phyloP scores from a whole-genome alignment of 306 rosid genomes.

The Purshia tridentata region DNA sequence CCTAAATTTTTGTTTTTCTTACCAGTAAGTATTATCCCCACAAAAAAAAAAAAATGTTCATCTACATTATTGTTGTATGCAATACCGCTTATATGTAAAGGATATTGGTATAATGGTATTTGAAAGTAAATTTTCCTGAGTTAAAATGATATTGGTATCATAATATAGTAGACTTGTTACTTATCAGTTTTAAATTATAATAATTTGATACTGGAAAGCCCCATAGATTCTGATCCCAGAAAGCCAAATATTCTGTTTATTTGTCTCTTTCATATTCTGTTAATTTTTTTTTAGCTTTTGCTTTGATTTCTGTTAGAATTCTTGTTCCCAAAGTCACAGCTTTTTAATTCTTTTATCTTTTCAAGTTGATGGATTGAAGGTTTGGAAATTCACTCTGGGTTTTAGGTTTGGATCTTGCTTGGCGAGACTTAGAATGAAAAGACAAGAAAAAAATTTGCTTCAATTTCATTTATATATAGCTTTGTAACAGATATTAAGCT shows the following conservation, averaged over 20 bases:
- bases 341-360: neutral
- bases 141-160: neutral
- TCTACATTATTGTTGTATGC: neutral
- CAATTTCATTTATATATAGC: constrained; percentile 9
- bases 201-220: neutral
- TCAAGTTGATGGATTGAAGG: neutral
- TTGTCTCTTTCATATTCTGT: neutral
- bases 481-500: constrained; percentile 18
- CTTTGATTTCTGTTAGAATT: neutral
- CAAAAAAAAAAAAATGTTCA: neutral
- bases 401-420: neutral
- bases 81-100: neutral
- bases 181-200: neutral
- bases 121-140: neutral
- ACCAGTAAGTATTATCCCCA: neutral
- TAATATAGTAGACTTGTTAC: neutral
- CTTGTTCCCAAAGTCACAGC: neutral
- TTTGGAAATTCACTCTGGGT: neutral
- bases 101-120: neutral
- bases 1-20: neutral
- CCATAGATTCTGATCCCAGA: neutral
- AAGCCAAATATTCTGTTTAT: neutral
- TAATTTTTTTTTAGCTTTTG: neutral
- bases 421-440: neutral
- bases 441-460: neutral